Evolutionary conservation across 768 basidiomycete species (phyloP), one percentile per base, ranked within the genome.

Genomic region (Podaxis sp.): DNA sequence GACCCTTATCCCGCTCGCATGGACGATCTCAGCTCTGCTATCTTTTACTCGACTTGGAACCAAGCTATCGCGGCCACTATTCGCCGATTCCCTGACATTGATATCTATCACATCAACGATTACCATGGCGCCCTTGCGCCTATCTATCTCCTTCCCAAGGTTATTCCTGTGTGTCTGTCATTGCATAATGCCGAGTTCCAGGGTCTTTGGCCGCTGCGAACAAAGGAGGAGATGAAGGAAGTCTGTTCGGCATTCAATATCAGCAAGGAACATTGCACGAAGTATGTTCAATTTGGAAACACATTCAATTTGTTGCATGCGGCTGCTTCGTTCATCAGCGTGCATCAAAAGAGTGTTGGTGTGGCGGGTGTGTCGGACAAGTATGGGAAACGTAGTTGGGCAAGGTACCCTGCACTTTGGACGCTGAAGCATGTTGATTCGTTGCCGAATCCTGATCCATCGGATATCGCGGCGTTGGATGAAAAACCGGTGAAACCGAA

Each of bases 11-110:
- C 95, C 33, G 90, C 93, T 69, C 92, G 95, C 69, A 97, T 97
- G 95, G 95, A 97, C 71, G 95, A 97, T 73, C 82, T 97, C 66
- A 91, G 90, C 67, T 96, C 95, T 10, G 95, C 95, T 46, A 96
- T 96, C 71, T 97, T 96, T 82, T 97, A 97, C 74, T 96, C 95
- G 54, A 95, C 95, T 17, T 97, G 95, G 95, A 97, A 97, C 70
- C 95, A 97, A 76, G 93, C 95, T 49, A 95, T 97, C 66, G 94
- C 95, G 17, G 89, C 93, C 50, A 92, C 94, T 36, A 90, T 97
- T 66, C 89, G 93, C 65, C 87, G 94, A 59, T 81, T 80, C 77
- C 93, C 95, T 1, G 87, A 87, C 66, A 88, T 96, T 68, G 95
- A 97, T 72, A 89, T 97, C 65, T 96, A 96, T 75, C 95, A 96